Conservation (phyloP, 2,329 filamentous ascomycete species). For the Clonostachys sp. region DNA sequence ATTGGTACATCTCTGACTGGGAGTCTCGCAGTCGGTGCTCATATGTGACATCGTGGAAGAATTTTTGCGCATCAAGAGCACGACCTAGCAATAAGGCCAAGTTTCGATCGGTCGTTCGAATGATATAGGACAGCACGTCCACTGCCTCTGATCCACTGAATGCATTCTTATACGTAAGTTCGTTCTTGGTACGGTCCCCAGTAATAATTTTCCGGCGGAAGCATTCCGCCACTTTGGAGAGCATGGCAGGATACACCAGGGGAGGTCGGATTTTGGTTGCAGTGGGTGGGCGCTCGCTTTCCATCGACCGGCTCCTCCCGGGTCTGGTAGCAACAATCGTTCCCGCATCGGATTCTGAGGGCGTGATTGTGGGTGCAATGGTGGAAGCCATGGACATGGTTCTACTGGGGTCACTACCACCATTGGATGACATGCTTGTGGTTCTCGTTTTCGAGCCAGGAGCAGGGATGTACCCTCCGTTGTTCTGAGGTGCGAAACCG, state of each 20-base stretch:
- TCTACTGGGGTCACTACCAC: constrained; percentile 44
- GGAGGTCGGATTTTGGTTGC: constrained; percentile 64
- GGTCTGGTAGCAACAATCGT: constrained; percentile 46
- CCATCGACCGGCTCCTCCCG: constrained; percentile 51
- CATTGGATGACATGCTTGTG: constrained; percentile 55
- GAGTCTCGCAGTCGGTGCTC: constrained; percentile 93
- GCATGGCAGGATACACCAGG: constrained; percentile 85
- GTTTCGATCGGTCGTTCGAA: constrained; percentile 94
- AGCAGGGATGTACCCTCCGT: constrained; percentile 31
- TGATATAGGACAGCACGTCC: constrained; percentile 92
- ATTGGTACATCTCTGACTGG: constrained; percentile 93
- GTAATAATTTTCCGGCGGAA: constrained; percentile 86
- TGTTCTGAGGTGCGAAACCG: constrained; percentile 24
- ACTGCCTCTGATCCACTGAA: constrained; percentile 96
- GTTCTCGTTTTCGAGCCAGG: constrained; percentile 53
- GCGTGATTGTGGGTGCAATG: constrained; percentile 63
- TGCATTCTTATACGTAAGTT: constrained; percentile 92
- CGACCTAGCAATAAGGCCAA: constrained; percentile 85
- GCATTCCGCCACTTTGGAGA: constrained; percentile 89
- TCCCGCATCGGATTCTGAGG: constrained; percentile 50
- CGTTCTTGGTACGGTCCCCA: constrained; percentile 91
- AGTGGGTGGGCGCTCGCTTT: constrained; percentile 51
- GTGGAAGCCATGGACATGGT: constrained; percentile 94
- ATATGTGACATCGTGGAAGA: constrained; percentile 98
- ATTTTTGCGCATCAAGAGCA: constrained; percentile 94